These are phyloP conservation scores for Colletotrichum sidae DNA, from an alignment of 2,329 filamentous ascomycete species.

Conservation along the genomic window DNA sequence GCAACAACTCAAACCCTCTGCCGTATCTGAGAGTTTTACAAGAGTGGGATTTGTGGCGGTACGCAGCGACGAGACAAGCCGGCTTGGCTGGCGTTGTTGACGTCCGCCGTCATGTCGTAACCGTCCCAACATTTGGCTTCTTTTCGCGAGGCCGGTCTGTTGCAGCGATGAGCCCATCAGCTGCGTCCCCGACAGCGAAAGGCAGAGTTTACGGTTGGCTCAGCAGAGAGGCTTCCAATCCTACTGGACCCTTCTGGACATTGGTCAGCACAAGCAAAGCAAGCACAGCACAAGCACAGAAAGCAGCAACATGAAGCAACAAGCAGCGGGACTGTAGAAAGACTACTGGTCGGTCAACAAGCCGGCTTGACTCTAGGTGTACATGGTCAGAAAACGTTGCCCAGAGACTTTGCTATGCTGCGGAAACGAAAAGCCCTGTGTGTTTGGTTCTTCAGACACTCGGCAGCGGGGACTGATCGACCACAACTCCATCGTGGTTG, in stretches of 20 bases:
- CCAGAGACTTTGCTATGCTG: no score
- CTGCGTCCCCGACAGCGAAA: constrained; percentile 1
- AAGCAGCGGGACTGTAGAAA: no score
- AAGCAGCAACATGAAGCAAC: no score
- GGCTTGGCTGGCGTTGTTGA: background rate
- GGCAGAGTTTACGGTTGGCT: background rate
- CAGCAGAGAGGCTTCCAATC: no score
- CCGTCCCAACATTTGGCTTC: constrained; percentile 18
- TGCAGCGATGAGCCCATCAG: constrained; percentile 19
- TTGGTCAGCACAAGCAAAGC: no score
- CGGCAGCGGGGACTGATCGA: constrained; percentile 19
- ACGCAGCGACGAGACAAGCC: constrained; percentile 10
- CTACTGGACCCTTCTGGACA: no score
- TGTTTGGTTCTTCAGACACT: constrained; percentile 2
- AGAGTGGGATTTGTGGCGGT: constrained; percentile 33
- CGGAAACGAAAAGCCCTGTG: no score
- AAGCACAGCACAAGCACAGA: no score
- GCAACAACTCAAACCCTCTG: constrained; percentile 34
- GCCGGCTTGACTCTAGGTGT: no score
- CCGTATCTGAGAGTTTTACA: constrained; percentile 30
- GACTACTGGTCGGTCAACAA: no score
- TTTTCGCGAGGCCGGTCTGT: constrained; percentile 30
- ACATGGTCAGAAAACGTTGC: no score
- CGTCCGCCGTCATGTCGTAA: constrained; percentile 18
- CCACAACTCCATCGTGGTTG: constrained; percentile 20